Evolutionary conservation across 2,329 filamentous ascomycete species (phyloP).

Genomic region (Ceratocystis lukuohia): DNA sequence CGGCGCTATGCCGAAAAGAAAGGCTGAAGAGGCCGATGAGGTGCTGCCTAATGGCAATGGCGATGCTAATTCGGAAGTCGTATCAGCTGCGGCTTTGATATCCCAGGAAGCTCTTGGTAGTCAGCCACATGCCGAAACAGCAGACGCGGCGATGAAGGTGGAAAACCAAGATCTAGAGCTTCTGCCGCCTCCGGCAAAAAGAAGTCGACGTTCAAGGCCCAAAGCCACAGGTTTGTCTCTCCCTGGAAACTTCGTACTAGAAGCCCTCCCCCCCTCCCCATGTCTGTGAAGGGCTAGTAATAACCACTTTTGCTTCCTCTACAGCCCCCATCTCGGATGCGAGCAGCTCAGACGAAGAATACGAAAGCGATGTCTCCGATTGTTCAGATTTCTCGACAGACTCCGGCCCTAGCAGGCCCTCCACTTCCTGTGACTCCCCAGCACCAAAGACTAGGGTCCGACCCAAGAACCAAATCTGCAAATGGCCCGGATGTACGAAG

Average conservation of each 20-base stretch:
- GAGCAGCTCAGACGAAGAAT: slow-evolving; percentile 13
- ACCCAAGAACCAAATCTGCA: slow-evolving; percentile 51
- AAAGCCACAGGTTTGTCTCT: background rate
- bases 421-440: slow-evolving; percentile 25
- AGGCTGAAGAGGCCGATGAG: background rate
- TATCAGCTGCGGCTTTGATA: background rate
- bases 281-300: background rate
- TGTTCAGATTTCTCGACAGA: background rate
- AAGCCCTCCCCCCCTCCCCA: background rate
- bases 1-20: background rate
- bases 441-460: slow-evolving; percentile 43
- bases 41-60: background rate
- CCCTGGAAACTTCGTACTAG: background rate
- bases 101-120: background rate
- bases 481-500: slow-evolving; percentile 60
- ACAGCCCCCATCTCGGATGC: background rate
- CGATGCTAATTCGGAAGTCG: background rate
- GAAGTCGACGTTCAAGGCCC: background rate
- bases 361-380: slow-evolving; percentile 12
- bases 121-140: background rate
- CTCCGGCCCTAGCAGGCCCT: slow-evolving; percentile 26
- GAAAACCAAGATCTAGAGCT: background rate
- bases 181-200: background rate
- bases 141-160: background rate
- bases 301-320: background rate